Conservation (phyloP, 352 stramenopile species). For the Pythium utonaiense region DNA sequence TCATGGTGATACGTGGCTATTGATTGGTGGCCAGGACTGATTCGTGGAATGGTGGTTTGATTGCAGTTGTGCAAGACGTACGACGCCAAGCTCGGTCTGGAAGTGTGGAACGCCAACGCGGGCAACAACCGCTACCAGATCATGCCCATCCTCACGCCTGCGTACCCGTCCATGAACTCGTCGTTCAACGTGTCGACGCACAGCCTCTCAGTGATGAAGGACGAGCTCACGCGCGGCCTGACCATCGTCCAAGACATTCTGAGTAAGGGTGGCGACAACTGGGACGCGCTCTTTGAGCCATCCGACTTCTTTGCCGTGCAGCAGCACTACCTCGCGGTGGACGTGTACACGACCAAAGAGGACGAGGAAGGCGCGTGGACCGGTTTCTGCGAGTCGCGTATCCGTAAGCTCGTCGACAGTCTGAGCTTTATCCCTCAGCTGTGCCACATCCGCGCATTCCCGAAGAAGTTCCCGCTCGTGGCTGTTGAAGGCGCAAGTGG, state of each 20-base stretch:
- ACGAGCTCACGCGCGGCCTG: slow-evolving; percentile 88
- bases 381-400: slow-evolving; percentile 91
- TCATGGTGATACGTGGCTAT: neutral
- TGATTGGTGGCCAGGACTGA: neutral
- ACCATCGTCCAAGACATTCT: slow-evolving; percentile 83
- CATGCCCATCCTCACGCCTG: slow-evolving; percentile 99
- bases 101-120: slow-evolving; percentile 87
- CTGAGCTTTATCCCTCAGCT: slow-evolving; percentile 79
- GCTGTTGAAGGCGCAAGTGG: slow-evolving; percentile 36
- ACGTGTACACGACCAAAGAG: slow-evolving; percentile 87
- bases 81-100: slow-evolving; percentile 80
- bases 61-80: slow-evolving; percentile 79
- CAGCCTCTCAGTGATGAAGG: slow-evolving; percentile 93
- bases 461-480: slow-evolving; percentile 80
- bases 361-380: slow-evolving; percentile 93
- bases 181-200: slow-evolving; percentile 97
- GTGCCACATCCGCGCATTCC: slow-evolving; percentile 77
- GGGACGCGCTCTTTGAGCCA: slow-evolving; percentile 73
- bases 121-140: slow-evolving; percentile 91
- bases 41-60: neutral
- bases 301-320: slow-evolving; percentile 88
- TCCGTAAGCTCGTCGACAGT: slow-evolving; percentile 89
- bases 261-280: slow-evolving; percentile 76
- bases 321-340: slow-evolving; percentile 89
- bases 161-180: slow-evolving; percentile 99